Percentiles rank a stretch among this genome's conserved stretches.
phyloP scores from a whole-genome alignment of 208 protist genomes.

The Angomonas deanei region DNA sequence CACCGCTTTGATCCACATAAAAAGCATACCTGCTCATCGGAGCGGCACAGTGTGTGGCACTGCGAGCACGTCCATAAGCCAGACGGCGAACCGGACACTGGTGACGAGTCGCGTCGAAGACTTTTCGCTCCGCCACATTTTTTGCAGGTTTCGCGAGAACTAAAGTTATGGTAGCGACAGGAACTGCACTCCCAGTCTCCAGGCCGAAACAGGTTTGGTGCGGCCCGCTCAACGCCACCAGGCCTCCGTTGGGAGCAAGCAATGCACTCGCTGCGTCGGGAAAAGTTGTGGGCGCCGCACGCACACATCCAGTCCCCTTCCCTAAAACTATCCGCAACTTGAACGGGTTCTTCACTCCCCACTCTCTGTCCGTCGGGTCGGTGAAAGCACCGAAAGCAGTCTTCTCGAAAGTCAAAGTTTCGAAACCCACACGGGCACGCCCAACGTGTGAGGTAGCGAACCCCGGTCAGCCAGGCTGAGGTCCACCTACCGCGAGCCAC shows the following conservation, averaged over 20 bases:
- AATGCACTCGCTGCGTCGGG: slow-evolving; percentile 20
- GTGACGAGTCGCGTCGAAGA: too few relatives aligned
- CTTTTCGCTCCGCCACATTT: slow-evolving; percentile 20
- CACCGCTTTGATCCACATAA: neutral
- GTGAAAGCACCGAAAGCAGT: slow-evolving; percentile 42
- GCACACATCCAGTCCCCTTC: slow-evolving; percentile 23
- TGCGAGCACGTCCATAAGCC: neutral
- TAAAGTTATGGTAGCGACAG: slow-evolving; percentile 33
- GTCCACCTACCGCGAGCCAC: too few relatives aligned
- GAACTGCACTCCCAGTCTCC: neutral
- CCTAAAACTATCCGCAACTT: neutral
- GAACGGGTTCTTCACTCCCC: neutral
- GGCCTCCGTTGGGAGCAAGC: slow-evolving; percentile 9
- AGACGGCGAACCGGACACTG: too few relatives aligned
- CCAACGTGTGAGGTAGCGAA: slow-evolving; percentile 18
- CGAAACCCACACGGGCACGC: slow-evolving; percentile 60
- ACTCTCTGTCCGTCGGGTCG: too few relatives aligned
- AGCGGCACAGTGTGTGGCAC: neutral
- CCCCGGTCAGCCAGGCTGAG: too few relatives aligned
- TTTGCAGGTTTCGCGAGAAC: slow-evolving; percentile 23
- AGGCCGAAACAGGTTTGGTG: neutral
- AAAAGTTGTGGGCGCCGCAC: slow-evolving; percentile 29
- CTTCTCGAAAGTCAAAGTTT: slow-evolving; percentile 54
- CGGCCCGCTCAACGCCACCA: neutral
- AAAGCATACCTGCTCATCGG: neutral